Percentiles rank a stretch among this genome's conserved stretches.
Evolutionary conservation across 768 basidiomycete genomes (phyloP).

Genomic region (Mycena latifolia): DNA sequence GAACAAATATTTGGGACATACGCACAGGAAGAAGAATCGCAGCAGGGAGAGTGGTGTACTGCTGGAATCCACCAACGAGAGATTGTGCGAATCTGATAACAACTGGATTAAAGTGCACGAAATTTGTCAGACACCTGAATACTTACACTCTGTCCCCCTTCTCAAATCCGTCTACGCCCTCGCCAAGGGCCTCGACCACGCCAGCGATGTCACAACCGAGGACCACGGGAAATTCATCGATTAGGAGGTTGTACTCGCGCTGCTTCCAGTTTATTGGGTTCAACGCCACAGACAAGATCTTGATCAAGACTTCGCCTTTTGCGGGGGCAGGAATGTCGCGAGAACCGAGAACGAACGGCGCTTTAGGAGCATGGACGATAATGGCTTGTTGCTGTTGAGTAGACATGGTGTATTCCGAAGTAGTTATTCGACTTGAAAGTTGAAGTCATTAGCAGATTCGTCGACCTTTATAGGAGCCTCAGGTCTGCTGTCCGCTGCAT

Average conservation of each 20-base stretch:
- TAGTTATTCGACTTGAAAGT: too few relatives aligned
- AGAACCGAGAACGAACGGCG: slow-evolving; percentile 38
- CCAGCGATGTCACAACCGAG: slow-evolving; percentile 48
- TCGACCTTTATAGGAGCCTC: too few relatives aligned
- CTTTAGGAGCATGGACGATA: slow-evolving; percentile 8
- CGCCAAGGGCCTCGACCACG: slow-evolving; percentile 47
- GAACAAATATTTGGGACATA: too few relatives aligned
- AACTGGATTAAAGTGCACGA: not conserved
- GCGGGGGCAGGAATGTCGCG: slow-evolving; percentile 39
- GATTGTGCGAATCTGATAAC: not conserved
- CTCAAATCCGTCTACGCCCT: slow-evolving; percentile 47
- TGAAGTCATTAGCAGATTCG: too few relatives aligned
- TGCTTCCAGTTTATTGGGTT: slow-evolving; percentile 52
- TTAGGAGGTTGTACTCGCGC: slow-evolving; percentile 36
- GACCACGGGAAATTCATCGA: slow-evolving; percentile 43
- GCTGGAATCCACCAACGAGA: slow-evolving; percentile 39
- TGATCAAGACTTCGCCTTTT: slow-evolving; percentile 46
- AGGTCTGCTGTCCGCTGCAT: too few relatives aligned
- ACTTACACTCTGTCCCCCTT: slow-evolving; percentile 49
- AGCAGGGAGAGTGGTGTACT: slow-evolving; percentile 41
- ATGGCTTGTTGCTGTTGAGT: slow-evolving; percentile 7
- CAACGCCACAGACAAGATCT: slow-evolving; percentile 41
- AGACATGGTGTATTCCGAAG: too few relatives aligned
- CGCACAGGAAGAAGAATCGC: not conserved
- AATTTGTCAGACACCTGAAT: too few relatives aligned